A percentile compares a stretch with the other conserved stretches of the same genome.
Evolutionary conservation across 1,284 basidiomycete species (phyloP).

Genomic region (Cryptococcus sp.): DNA sequence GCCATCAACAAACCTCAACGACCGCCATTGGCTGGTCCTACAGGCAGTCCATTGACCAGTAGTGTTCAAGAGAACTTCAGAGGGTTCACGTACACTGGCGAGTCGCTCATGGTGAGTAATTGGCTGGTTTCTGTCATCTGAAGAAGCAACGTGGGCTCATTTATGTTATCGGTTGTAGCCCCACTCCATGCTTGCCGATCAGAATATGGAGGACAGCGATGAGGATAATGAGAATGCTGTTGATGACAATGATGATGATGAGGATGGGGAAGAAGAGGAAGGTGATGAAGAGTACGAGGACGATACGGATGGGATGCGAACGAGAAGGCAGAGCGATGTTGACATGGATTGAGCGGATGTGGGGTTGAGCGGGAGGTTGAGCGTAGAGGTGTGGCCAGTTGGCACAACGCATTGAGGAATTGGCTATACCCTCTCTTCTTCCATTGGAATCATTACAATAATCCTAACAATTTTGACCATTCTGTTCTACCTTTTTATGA

Average conservation of each 20-base stretch:
- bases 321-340: slow-evolving; percentile 50
- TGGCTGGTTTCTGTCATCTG: too few species aligned
- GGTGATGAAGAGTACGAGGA: slow-evolving; percentile 38
- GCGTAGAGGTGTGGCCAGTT: too few species aligned
- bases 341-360: slow-evolving; percentile 43
- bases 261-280: slow-evolving; percentile 32
- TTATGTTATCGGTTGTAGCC: slow-evolving; percentile 22
- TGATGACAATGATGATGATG: slow-evolving; percentile 45
- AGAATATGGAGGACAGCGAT: slow-evolving; percentile 49
- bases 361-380: too few species aligned
- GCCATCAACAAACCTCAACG: slow-evolving; percentile 47
- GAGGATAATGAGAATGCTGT: slow-evolving; percentile 55
- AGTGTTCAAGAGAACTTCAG: slow-evolving; percentile 93
- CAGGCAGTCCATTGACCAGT: slow-evolving; percentile 72
- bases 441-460: too few species aligned
- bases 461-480: too few species aligned
- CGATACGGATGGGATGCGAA: slow-evolving; percentile 47
- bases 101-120: slow-evolving; percentile 62
- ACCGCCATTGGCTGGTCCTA: slow-evolving; percentile 54
- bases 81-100: slow-evolving; percentile 85
- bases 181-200: slow-evolving; percentile 54
- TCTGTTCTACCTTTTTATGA: too few species aligned
- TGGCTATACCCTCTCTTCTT: too few species aligned
- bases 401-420: too few species aligned
- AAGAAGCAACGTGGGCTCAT: too few species aligned